phyloP scores from a whole-genome alignment of 805 yeast genomes.

The Wickerhamomyces kurtzmanii region DNA sequence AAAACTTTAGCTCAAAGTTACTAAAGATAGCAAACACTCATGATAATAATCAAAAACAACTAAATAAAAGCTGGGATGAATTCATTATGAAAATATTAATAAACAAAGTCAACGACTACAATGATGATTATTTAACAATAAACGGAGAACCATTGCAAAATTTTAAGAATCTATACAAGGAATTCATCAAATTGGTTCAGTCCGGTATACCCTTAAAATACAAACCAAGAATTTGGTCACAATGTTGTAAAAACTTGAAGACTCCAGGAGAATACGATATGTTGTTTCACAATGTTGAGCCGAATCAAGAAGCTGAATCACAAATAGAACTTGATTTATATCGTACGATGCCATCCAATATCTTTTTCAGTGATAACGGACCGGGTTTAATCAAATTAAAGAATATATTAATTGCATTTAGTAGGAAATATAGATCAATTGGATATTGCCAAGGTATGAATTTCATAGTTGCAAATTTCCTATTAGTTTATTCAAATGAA shows the following conservation, averaged over 20 bases:
- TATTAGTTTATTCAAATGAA: slow-evolving; percentile 31
- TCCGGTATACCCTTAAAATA: slow-evolving; percentile 40
- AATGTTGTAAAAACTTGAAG: slow-evolving; percentile 34
- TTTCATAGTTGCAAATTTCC: slow-evolving; percentile 41
- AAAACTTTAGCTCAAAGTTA: slow-evolving; percentile 4
- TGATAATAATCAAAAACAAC: slow-evolving; percentile 29
- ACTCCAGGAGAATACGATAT: slow-evolving; percentile 38
- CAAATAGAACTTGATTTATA: slow-evolving; percentile 46
- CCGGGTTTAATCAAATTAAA: slow-evolving; percentile 40
- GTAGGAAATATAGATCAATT: slow-evolving; percentile 32
- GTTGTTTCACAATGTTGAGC: slow-evolving; percentile 13
- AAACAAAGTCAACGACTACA: slow-evolving; percentile 12
- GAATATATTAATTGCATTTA: slow-evolving; percentile 38
- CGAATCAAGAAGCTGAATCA: slow-evolving; percentile 23
- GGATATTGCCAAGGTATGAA: slow-evolving; percentile 60
- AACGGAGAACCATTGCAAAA: slow-evolving; percentile 25
- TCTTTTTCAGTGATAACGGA: slow-evolving; percentile 41
- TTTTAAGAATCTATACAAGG: slow-evolving; percentile 14
- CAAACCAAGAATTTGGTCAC: slow-evolving; percentile 40
- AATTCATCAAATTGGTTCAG: slow-evolving; percentile 24
- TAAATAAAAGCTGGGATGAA: slow-evolving; percentile 34
- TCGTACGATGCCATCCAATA: slow-evolving; percentile 45
- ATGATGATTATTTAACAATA: slow-evolving; percentile 26
- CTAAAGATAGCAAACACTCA: slow-evolving; percentile 27
- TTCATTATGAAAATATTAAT: slow-evolving; percentile 25